Base-by-base conservation (phyloP, 139 green algal species). In the Tetradesmus obliquus region DNA sequence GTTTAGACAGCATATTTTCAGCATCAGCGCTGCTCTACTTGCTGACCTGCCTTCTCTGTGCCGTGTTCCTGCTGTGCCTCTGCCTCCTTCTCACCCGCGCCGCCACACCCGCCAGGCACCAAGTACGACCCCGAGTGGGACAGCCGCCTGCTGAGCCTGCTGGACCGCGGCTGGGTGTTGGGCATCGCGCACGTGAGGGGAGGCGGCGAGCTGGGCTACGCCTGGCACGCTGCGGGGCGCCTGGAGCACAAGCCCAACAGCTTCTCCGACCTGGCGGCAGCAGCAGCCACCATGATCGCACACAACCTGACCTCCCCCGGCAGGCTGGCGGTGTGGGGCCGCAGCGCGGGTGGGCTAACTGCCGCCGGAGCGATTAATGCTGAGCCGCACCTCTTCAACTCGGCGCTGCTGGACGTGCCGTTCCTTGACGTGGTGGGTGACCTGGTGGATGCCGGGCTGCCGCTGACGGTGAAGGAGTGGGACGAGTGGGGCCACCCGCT, bases 181-280 rank as follows among this genome's bases (percentile, higher is more conserved):
- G 97, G 92, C 54, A 96, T 99, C 24, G 97, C 96, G 3, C 97
- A 99, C 92, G 94, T 98, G 20, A 91, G 97, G 10, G 97, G 97
- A 60, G 97, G 97, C 32, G 96, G 96, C 17, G 97, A 98, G 90
- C 93, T 98, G 88, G 97, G 97, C 17, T 92, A 96, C 12, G 60
- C 88, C 55, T 99, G 97, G 97, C 98, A 98, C 92, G 90, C 95
- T 87, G 79, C 95, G 19, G 97, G 97, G 19, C 98, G 98, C 92
- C 97, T 95, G 92, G 89, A 96, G 19, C 92, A 94, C 24, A 98
- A 98, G 94, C 15, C 91, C 57, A 97, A 97, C 95, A 98, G 96
- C 32, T 98, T 98, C 91, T 90, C 86, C 6, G 97, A 99, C 92
- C 96, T 99, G n/a, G 93, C 98, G 55, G 94, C 96, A 45, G 96